Evolutionary conservation across 2,329 filamentous ascomycete genomes (phyloP).

Genomic region (Fusarium keratoplasticum): DNA sequence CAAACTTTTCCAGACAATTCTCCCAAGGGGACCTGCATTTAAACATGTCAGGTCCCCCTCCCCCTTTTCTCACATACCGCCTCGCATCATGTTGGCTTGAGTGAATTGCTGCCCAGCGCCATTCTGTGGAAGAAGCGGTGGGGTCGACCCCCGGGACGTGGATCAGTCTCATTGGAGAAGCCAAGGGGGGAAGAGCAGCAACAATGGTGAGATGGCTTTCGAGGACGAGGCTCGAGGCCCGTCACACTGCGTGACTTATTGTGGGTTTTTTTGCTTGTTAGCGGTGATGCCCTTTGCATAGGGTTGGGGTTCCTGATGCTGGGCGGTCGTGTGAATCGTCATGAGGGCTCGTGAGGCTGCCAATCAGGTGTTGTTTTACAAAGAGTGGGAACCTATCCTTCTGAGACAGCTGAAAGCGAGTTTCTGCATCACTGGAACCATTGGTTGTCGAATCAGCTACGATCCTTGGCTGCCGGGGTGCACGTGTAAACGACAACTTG

Average conservation of each 20-base stretch:
- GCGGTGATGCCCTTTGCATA: constrained; percentile 31
- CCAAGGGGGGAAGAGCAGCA: constrained; percentile 5
- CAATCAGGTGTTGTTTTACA: constrained; percentile 5
- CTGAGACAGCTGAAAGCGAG: background rate
- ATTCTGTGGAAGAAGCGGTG: constrained; percentile 14
- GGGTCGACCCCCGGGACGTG: constrained; percentile 42
- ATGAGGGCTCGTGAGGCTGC: background rate
- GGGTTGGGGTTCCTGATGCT: constrained; percentile 5
- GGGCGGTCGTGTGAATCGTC: background rate
- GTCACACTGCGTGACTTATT: constrained; percentile 14
- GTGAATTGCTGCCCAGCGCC: constrained; percentile 44
- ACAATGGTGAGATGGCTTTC: constrained; percentile 31
- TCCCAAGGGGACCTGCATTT: background rate
- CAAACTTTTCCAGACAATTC: background rate
- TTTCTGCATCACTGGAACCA: background rate
- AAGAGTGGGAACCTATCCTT: background rate
- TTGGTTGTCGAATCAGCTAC: background rate
- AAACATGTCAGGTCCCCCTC: background rate
- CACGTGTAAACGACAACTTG: background rate
- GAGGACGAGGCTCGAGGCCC: constrained; percentile 18
- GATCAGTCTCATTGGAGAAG: constrained; percentile 45
- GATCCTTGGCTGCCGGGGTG: background rate
- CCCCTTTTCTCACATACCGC: constrained; percentile 24
- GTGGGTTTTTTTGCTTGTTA: background rate
- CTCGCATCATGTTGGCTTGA: constrained; percentile 20